Conservation (phyloP, 495 filamentous ascomycete species). For the Lepidopterella palustris region DNA sequence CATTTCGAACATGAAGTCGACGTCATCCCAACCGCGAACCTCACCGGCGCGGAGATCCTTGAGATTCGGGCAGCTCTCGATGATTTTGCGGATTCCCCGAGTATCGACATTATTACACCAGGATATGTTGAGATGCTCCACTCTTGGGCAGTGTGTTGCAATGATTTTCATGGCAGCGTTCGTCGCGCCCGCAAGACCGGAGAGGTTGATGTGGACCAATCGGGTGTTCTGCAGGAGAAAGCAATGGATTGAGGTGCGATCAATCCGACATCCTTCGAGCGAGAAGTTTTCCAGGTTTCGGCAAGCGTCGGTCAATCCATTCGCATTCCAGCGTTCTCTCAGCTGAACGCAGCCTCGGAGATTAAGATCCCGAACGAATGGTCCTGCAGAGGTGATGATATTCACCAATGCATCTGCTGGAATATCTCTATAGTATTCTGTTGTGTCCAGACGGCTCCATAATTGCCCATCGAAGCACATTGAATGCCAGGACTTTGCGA, state of each 20-base stretch:
- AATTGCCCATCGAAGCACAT: constrained; percentile 95
- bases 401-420: constrained; percentile 74
- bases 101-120: constrained; percentile 86
- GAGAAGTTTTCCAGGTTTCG: constrained; percentile 81
- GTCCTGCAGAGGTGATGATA: constrained; percentile 76
- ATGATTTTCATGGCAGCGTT: constrained; percentile 87
- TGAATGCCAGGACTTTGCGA: constrained; percentile 73
- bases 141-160: constrained; percentile 68
- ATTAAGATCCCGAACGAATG: constrained; percentile 88
- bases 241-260: constrained; percentile 68
- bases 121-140: constrained; percentile 79
- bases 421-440: constrained; percentile 81
- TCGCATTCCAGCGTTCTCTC: constrained; percentile 67
- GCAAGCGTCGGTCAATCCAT: constrained; percentile 71
- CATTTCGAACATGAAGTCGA: constrained; percentile 60
- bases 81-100: constrained; percentile 66
- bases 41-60: constrained; percentile 80
- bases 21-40: constrained; percentile 67
- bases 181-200: constrained; percentile 69
- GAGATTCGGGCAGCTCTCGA: constrained; percentile 64
- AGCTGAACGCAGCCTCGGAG: constrained; percentile 71
- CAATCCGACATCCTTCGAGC: constrained; percentile 82
- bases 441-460: constrained; percentile 77
- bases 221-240: constrained; percentile 72
- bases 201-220: constrained; percentile 76